Evolutionary conservation across 2,329 filamentous ascomycete genomes (phyloP), one percentile per base, ranked within the genome.

Genomic region (Xylariaceae sp.): DNA sequence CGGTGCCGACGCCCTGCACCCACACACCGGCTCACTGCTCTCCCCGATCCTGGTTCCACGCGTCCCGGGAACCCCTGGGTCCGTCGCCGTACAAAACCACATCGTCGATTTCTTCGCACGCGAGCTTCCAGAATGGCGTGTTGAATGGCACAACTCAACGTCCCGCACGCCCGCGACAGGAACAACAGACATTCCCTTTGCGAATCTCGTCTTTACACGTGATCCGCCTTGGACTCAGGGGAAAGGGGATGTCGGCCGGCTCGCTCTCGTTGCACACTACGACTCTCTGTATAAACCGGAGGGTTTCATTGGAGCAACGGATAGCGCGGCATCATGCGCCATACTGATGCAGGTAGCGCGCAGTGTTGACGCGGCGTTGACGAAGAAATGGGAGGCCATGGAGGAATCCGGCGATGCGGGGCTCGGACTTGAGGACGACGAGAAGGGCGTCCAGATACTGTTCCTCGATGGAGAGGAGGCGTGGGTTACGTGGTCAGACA

Each of bases 391-490:
- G 91, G 82, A 84, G 26, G 82, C 81, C 28, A 91, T 93, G 84
- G 74, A 85, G 62, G 82, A 79, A 4, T 79, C 82, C 3, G 88
- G 84, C 4, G 77, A 82, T 40, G 75, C 69, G 5, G 79, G 78
- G 2, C 73, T 74, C 21, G 81, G 77, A 1, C 74, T 95, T 19
- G 91, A 92, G 37, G 90, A 89, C 65, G 86, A 91, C 65, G 86
- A 91, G 62, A 87, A 86, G 69, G 94, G 94, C 1, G 82, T 99
- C 29, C 95, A 98, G 77, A 90, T 99, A 24, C 64, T 99, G 24
- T 82, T 99, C 53, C 76, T 99, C 6, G 95, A 99, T 69, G 95
- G 95, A 4, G 95, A 99, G 76, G 95, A 99, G 74, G 93, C 95
- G 0, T 99, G 96, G 74, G 77, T 85, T 19, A 74, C 74, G 1